These are phyloP conservation scores for Fusarium sp. DNA, from an alignment of 2,329 filamentous ascomycete species.

Conservation along the genomic window DNA sequence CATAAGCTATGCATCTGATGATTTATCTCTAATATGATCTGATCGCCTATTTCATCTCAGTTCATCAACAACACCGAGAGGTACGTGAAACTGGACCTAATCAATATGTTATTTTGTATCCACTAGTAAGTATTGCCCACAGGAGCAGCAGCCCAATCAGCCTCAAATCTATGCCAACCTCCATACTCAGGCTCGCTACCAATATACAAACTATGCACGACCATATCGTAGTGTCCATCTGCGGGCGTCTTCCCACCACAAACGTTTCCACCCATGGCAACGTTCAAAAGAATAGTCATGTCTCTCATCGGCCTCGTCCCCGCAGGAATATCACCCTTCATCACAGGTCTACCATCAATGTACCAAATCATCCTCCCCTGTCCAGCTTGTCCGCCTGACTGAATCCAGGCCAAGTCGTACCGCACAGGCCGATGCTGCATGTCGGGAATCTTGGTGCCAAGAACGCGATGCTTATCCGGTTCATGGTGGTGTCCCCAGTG, in stretches of 20 bases:
- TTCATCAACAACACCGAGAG: background rate
- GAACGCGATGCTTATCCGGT: constrained; percentile 67
- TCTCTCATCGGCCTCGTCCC: constrained; percentile 68
- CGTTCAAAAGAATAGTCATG: constrained; percentile 67
- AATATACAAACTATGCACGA: constrained; percentile 65
- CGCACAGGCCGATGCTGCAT: constrained; percentile 61
- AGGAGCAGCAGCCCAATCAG: constrained; percentile 58
- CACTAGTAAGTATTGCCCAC: constrained; percentile 52
- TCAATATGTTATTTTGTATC: background rate
- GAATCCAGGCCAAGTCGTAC: constrained; percentile 69
- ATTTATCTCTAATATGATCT: background rate
- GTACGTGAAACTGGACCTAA: background rate
- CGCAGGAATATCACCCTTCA: constrained; percentile 65
- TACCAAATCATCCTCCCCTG: constrained; percentile 68
- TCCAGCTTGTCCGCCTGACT: constrained; percentile 57
- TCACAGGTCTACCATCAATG: constrained; percentile 67
- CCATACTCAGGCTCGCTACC: constrained; percentile 63
- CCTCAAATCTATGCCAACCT: constrained; percentile 67
- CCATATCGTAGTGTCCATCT: constrained; percentile 68
- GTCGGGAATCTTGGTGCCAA: constrained; percentile 63
- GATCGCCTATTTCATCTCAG: background rate
- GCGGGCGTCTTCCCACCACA: constrained; percentile 63
- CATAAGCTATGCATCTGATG: constrained; percentile 7
- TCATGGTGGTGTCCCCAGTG: constrained; percentile 71
- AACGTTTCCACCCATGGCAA: constrained; percentile 73